Conservation (phyloP, 192 early-diverging fungal species). For the Coemansia asiatica region DNA sequence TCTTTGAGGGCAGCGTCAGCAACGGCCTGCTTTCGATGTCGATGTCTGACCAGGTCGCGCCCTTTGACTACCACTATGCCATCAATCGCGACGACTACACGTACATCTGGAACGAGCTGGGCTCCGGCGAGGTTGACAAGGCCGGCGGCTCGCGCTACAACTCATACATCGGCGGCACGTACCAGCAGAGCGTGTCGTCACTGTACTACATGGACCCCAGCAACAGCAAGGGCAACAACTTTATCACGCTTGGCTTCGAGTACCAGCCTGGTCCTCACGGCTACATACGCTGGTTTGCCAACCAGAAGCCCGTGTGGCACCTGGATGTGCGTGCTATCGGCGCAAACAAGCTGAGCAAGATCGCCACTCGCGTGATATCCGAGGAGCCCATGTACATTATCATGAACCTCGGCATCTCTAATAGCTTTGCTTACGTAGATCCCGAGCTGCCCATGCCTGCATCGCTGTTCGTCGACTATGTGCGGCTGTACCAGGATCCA, state of each 20-base stretch:
- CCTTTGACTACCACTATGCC: conserved; percentile 57
- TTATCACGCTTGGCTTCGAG: conserved; percentile 53
- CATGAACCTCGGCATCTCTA: conserved; percentile 56
- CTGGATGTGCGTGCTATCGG: conserved; percentile 46
- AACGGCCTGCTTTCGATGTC: conserved; percentile 35
- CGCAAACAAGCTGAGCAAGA: conserved; percentile 43
- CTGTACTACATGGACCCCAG: conserved; percentile 42
- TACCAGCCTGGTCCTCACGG: conserved; percentile 52
- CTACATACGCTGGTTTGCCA: conserved; percentile 49
- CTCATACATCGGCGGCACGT: conserved; percentile 53
- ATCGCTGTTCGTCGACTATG: conserved; percentile 59
- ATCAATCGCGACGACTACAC: conserved; percentile 47
- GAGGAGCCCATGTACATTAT: conserved; percentile 66
- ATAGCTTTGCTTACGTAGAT: conserved; percentile 49
- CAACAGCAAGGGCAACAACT: conserved; percentile 36
- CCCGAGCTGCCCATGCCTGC: conserved; percentile 47
- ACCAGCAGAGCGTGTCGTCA: conserved; percentile 55
- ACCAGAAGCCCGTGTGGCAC: conserved; percentile 48
- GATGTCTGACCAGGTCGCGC: conserved; percentile 57
- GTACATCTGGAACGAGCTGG: conserved; percentile 49
- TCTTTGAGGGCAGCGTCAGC: conserved; percentile 55
- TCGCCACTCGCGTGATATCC: conserved; percentile 49
- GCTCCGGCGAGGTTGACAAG: conserved; percentile 12
- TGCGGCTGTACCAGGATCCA: conserved; percentile 58
- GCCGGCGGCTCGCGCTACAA: conserved; percentile 43